Evolutionary conservation across 192 early-diverging fungal genomes (phyloP).

Genomic region (Backusella australiensis): DNA sequence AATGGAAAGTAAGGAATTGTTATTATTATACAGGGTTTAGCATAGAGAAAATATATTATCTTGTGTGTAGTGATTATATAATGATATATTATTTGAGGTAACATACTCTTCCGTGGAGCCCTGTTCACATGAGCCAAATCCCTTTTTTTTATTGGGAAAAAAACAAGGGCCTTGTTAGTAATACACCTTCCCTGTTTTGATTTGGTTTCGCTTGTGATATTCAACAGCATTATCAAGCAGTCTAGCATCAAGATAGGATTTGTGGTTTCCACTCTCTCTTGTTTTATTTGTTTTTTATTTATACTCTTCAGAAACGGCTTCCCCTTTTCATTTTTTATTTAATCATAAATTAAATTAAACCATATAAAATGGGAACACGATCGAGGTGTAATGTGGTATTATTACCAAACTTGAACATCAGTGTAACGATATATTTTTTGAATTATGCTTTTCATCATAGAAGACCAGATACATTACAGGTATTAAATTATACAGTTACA

Average conservation of each 20-base stretch:
- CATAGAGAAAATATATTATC: not conserved
- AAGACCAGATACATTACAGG: not conserved
- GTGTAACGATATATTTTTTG: not conserved
- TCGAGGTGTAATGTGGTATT: not conserved
- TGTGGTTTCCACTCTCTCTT: not conserved
- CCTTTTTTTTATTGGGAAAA: not conserved
- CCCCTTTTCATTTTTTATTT: not conserved
- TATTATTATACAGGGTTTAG: too few species aligned
- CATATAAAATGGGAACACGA: not conserved
- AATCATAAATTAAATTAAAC: not conserved
- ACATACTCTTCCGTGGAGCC: not conserved
- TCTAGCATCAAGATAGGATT: not conserved
- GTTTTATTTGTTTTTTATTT: not conserved
- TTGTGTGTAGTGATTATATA: not conserved
- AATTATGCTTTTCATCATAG: not conserved
- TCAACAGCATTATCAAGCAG: not conserved
- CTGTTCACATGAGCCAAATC: not conserved
- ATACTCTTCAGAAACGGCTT: not conserved
- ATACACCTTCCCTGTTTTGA: not conserved
- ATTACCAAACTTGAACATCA: not conserved
- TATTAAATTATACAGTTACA: not conserved
- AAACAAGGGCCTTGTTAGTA: not conserved
- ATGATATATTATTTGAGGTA: not conserved
- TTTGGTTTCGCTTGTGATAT: not conserved
- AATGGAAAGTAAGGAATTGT: not conserved